These are phyloP conservation scores for Colletotrichum sp. DNA, from an alignment of 2,329 filamentous ascomycete genomes.

Conservation along the genomic window DNA sequence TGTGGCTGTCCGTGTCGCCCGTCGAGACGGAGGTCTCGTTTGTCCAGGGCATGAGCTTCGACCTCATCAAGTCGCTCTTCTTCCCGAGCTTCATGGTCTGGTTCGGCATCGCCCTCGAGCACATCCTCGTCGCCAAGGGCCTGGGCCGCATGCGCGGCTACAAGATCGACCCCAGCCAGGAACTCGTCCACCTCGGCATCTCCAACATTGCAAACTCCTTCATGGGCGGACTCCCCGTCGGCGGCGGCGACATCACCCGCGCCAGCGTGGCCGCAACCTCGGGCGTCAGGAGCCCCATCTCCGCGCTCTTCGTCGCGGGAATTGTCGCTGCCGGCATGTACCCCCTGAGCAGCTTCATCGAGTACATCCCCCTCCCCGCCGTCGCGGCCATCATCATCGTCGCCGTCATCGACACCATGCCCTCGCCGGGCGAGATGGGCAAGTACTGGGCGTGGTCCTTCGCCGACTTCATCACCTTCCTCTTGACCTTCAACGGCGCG, in stretches of 20 bases:
- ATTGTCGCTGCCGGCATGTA: neutral
- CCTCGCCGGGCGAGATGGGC: neutral
- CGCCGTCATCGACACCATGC: neutral
- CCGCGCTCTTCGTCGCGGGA: neutral
- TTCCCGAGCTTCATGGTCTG: neutral
- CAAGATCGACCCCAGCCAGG: neutral
- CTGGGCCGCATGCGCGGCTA: neutral
- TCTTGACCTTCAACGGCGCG: neutral
- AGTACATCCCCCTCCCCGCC: neutral
- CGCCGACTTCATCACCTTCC: neutral
- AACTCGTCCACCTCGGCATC: neutral
- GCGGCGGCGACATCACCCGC: neutral
- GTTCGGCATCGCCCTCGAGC: neutral
- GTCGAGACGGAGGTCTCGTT: neutral
- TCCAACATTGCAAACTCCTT: neutral
- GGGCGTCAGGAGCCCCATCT: neutral
- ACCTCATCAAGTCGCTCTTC: neutral
- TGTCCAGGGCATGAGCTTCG: neutral
- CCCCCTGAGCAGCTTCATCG: neutral
- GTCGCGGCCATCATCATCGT: neutral
- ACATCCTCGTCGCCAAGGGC: neutral
- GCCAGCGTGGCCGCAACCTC: neutral
- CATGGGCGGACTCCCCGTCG: neutral
- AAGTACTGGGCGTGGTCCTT: neutral
- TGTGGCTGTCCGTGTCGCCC: neutral